Base-by-base conservation (phyloP, 352 stramenopile species). In the Phytophthora palmivora region DNA sequence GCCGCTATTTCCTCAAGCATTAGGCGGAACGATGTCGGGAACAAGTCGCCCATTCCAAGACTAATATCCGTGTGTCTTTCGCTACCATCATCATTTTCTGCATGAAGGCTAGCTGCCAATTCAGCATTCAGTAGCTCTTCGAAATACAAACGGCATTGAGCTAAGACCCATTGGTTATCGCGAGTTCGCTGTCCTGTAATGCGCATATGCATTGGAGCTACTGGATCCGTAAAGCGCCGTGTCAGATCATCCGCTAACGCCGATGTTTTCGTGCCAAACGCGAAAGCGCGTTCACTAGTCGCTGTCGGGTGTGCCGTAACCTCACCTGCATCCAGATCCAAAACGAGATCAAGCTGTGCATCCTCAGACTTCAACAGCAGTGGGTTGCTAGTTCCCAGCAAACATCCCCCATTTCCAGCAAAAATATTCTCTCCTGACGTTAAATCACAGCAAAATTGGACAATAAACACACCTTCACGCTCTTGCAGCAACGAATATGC, bases 121-220 rank as follows among this genome's bases (percentile, higher is more conserved):
- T 72, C 72, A 28, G 78, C 69, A 11, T 80, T 61, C 15, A 88
- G 24, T 33, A 91, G 79, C 12, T 79, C 66, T 24, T 89, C 78
- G 59, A 89, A 89, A 62, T 88, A 91, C 10, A 46, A 48, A 46
- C 82, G 80, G 36, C 88, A 89, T 53, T 91, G 79, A 1, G 49
- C 51, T 5, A 90, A 60, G 0, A 91, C 58, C 80, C 82, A 94
- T 18, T 88, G 76, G 4, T 79, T 67, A 39, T 94, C 82, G 21
- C 52, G 48, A 24, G 44, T 62, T 63, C 48, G 52, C 33, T 67
- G 65, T 11, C 65, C 59, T 30, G 42, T 34, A 39, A 73, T 55
- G 14, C 32, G 51, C 52, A 65, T 67, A 2, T 61, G 52, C 28
- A 69, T 66, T 4, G 58, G 65, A 39, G 65, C 59, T 6, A 61